Conservation (phyloP, 495 filamentous ascomycete genomes). For the Aspergillus taichungensis region DNA sequence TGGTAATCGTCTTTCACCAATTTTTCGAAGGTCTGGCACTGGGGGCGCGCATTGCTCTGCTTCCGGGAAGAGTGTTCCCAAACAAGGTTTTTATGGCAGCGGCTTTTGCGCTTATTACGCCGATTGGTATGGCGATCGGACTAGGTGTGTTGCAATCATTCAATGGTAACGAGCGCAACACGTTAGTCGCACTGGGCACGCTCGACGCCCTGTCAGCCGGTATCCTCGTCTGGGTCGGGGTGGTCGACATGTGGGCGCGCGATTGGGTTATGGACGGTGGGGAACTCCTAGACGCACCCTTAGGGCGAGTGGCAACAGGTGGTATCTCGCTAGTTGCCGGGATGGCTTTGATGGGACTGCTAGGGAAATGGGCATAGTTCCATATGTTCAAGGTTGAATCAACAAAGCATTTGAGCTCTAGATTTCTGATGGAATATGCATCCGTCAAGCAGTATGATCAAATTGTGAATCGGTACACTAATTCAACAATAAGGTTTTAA, state of each 20-base stretch:
- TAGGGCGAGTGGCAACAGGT: conserved; percentile 23
- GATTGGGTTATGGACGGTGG: conserved; percentile 38
- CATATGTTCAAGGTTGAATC: neutral
- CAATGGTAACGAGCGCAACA: conserved; percentile 26
- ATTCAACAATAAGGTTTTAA: too few relatives aligned
- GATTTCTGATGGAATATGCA: too few relatives aligned
- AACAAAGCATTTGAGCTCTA: too few relatives aligned
- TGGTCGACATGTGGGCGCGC: conserved; percentile 38
- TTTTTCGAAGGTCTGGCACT: conserved; percentile 60
- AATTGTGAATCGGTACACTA: neutral
- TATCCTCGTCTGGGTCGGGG: conserved; percentile 37
- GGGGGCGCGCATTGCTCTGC: conserved; percentile 62
- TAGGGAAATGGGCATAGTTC: conserved; percentile 38
- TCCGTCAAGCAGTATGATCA: too few relatives aligned
- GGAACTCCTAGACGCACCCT: conserved; percentile 28
- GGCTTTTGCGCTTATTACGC: conserved; percentile 34
- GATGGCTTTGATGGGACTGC: conserved; percentile 31
- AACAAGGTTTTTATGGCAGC: conserved; percentile 30
- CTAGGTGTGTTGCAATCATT: conserved; percentile 34
- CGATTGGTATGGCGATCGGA: conserved; percentile 38
- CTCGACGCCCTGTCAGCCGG: conserved; percentile 39
- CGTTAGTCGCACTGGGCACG: conserved; percentile 32
- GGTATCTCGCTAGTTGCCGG: conserved; percentile 26
- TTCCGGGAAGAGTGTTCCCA: conserved; percentile 42
- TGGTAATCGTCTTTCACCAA: conserved; percentile 71